Conservation (phyloP, 2,329 filamentous ascomycete species). For the Pseudogymnoascus sp. region DNA sequence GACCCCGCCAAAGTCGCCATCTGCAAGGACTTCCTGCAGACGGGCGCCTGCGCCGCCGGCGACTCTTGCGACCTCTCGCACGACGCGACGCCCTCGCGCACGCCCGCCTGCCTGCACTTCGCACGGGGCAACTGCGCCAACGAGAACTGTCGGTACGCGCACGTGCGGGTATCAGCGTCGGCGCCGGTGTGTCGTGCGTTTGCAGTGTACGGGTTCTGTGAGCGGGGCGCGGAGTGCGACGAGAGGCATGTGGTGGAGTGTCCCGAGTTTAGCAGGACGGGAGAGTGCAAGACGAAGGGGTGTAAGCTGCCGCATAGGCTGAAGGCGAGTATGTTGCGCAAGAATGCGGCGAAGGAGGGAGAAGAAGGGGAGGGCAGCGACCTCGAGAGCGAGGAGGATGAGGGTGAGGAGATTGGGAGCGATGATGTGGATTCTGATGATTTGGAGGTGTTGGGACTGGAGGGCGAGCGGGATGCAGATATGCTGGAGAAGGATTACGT, state of each 20-base stretch:
- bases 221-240: constrained; percentile 66
- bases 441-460: constrained; percentile 53
- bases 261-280: constrained; percentile 88
- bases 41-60: constrained; percentile 68
- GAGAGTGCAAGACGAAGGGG: constrained; percentile 68
- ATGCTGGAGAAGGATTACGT: constrained; percentile 55
- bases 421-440: constrained; percentile 76
- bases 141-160: constrained; percentile 74
- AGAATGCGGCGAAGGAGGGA: constrained; percentile 42
- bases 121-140: constrained; percentile 86
- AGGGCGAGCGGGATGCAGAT: constrained; percentile 42
- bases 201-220: constrained; percentile 81
- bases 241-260: constrained; percentile 89
- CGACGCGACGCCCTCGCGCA: constrained; percentile 72
- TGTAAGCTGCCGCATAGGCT: constrained; percentile 85
- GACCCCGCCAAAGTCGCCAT: constrained; percentile 80
- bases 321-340: constrained; percentile 70
- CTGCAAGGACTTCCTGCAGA: constrained; percentile 80
- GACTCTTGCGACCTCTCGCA: constrained; percentile 85
- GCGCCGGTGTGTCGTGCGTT: constrained; percentile 79
- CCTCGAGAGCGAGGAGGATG: constrained; percentile 70
- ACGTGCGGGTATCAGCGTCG: constrained; percentile 67
- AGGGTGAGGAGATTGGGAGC: constrained; percentile 53
- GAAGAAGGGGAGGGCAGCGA: constrained; percentile 50
- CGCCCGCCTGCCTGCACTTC: constrained; percentile 83